Evolutionary conservation across 306 rosid genomes (phyloP), one percentile per base, ranked within the genome.

Genomic region (Potentilla sterilis): DNA sequence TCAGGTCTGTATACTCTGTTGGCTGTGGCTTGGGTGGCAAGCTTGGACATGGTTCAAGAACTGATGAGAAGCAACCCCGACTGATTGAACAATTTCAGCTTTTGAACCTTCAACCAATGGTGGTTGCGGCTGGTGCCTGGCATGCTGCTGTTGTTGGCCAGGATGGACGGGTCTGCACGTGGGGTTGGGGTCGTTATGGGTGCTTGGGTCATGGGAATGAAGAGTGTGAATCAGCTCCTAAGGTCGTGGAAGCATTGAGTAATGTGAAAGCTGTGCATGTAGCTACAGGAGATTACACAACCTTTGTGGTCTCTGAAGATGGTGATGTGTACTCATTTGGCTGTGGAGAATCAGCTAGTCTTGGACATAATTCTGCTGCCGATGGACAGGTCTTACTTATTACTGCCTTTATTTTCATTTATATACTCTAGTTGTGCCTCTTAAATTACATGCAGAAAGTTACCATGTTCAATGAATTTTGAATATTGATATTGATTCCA

Each of bases 121-220:
- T 89, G 54, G 92, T 94, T 63, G 90, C 97, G 8, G 98, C 98
- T 13, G 98, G 97, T 73, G 98, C 98, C 80, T 94, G 96, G 97
- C 98, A 94, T 63, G 98, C 98, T 44, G 98, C 98, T 42, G 97
- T 94, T 70, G 98, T 92, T 63, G 98, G 98, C 18, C 85, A 38
- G 28, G 98, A 94, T 58, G 98, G 98, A 9, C 88, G 98, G 32
- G 98, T 94, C 11, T 94, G 98, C 86, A 94, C 98, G 0, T 94
- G 98, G 98, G 97, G 97, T 47, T 94, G 97, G 98, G 98, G 97
- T 55, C 95, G 98, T 16, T 87, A 90, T 51, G 98, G 98, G 52
- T 94, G 98, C 87, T 80, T 94, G 80, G 98, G 98, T 51, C 98
- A 94, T 35, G 98, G 98, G 21, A 92, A 90, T 67, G 97, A 92